These are phyloP conservation scores for Wallacemonas sp. DNA, from an alignment of 208 protist genomes.

Conservation along the genomic window DNA sequence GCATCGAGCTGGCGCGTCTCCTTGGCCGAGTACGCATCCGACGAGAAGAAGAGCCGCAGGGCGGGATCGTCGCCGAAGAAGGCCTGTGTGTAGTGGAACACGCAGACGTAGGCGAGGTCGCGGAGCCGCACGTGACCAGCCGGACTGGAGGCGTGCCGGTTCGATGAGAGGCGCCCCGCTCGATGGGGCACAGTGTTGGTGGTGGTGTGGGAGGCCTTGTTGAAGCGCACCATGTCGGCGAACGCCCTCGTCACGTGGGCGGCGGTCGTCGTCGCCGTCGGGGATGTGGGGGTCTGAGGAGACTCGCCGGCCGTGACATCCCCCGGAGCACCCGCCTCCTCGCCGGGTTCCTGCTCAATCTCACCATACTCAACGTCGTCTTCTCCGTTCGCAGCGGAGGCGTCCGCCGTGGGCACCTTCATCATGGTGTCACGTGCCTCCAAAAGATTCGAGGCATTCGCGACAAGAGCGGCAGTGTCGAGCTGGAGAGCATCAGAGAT, in stretches of 20 bases:
- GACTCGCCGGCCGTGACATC: too few species aligned
- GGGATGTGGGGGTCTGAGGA: too few species aligned
- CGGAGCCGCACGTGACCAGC: conserved; percentile 1
- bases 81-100: conserved; percentile 4
- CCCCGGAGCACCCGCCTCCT: neutral
- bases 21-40: conserved; percentile 1
- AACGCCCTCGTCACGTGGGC: conserved; percentile 5
- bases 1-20: conserved; percentile 2
- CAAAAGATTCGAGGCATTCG: conserved; percentile 9
- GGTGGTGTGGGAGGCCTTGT: neutral
- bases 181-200: neutral
- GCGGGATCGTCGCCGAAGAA: conserved; percentile 11
- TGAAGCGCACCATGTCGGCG: neutral
- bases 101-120: conserved; percentile 23
- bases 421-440: conserved; percentile 9
- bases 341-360: too few species aligned
- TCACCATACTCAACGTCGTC: too few species aligned
- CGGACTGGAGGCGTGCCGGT: neutral
- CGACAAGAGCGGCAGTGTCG: neutral
- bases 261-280: neutral
- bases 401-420: conserved; percentile 2
- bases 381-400: too few species aligned
- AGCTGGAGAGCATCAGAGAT: conserved; percentile 9
- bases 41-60: conserved; percentile 17
- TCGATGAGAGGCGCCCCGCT: neutral